Percentiles rank a stretch among this genome's conserved stretches.
These are phyloP conservation scores for Phyllostachys edulis DNA, from an alignment of 176 grass and related monocot genomes.

Conservation along the genomic window DNA sequence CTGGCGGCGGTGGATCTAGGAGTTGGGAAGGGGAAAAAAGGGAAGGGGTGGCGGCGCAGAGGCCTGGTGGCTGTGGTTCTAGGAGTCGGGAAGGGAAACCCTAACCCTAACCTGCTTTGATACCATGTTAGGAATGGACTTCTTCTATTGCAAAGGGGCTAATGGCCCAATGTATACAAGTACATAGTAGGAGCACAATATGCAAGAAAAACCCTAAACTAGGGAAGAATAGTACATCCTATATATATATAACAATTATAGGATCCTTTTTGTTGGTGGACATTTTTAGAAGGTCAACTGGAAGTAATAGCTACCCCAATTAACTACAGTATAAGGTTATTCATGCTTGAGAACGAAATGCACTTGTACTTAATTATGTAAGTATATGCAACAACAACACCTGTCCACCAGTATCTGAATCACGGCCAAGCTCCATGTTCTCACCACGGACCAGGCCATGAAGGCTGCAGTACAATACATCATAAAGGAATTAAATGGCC, in stretches of 20 bases:
- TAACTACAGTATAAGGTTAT: constrained; percentile 20
- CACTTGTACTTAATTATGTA: not conserved
- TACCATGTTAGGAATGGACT: not conserved
- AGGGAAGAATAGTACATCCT: no score
- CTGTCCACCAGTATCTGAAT: constrained; percentile 90
- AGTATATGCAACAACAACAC: constrained; percentile 32
- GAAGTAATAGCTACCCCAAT: constrained; percentile 2
- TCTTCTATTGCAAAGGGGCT: no score
- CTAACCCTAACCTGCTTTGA: no score
- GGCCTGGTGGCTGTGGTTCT: no score
- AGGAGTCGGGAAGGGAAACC: no score
- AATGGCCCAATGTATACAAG: no score
- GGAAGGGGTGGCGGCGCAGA: no score
- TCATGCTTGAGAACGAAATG: constrained; percentile 16
- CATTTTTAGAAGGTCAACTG: constrained; percentile 20
- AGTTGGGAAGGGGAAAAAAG: no score
- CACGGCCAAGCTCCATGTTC: constrained; percentile 88
- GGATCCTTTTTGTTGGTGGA: constrained; percentile 5
- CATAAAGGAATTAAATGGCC: constrained; percentile 40
- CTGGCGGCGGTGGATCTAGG: no score
- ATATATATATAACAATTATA: no score
- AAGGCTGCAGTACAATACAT: constrained; percentile 53
- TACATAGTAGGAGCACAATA: no score
- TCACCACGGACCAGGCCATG: constrained; percentile 85
- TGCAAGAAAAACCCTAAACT: no score